Evolutionary conservation across 2,329 filamentous ascomycete species (phyloP).

Genomic region (Aspergillus brasiliensis): DNA sequence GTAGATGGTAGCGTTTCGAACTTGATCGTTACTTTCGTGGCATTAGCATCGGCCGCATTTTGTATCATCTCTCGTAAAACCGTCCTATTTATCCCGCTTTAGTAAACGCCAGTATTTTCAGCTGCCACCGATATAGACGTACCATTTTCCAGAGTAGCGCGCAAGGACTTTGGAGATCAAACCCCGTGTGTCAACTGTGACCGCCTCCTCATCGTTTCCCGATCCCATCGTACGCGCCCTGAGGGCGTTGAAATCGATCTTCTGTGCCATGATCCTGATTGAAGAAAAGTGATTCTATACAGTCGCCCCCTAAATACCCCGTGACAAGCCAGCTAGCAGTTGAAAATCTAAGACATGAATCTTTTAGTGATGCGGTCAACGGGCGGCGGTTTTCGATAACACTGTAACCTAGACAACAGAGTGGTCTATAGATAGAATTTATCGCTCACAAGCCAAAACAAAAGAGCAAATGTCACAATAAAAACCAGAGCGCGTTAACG

Average conservation of each 20-base stretch:
- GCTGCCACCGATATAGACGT: conserved; percentile 39
- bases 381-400: neutral
- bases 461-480: neutral
- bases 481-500: too few relatives aligned
- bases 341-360: neutral
- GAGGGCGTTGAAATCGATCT: conserved; percentile 67
- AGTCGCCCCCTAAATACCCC: neutral
- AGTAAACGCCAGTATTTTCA: conserved; percentile 27
- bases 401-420: conserved; percentile 1
- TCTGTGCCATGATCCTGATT: conserved; percentile 63
- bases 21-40: conserved; percentile 83
- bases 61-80: conserved; percentile 90
- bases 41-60: conserved; percentile 96
- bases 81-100: conserved; percentile 43
- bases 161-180: conserved; percentile 97
- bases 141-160: conserved; percentile 95
- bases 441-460: neutral
- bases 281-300: neutral
- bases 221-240: conserved; percentile 84
- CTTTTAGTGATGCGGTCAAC: neutral
- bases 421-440: neutral
- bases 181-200: conserved; percentile 95
- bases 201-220: conserved; percentile 90
- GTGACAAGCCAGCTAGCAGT: neutral
- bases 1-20: conserved; percentile 89